Conservation (phyloP, 2,329 filamentous ascomycete species). For the Diaporthe vexans region DNA sequence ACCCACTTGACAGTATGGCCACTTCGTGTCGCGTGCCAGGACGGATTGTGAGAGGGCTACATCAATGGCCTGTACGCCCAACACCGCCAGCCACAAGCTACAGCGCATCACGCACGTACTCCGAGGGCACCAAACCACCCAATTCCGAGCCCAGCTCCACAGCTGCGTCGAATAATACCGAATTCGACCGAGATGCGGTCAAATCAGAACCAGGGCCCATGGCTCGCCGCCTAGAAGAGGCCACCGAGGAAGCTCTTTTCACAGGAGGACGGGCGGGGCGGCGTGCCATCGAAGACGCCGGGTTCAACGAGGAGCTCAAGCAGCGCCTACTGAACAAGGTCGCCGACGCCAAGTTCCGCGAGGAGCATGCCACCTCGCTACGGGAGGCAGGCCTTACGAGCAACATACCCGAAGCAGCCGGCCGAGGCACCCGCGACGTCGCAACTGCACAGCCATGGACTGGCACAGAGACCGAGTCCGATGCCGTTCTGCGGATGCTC, state of each 20-base stretch:
- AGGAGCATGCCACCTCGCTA: conserved; percentile 64
- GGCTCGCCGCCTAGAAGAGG: conserved; percentile 70
- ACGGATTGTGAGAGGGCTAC: conserved; percentile 19
- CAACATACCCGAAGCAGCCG: conserved; percentile 67
- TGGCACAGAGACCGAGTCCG: conserved; percentile 80
- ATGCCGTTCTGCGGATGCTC: conserved; percentile 87
- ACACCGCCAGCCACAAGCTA: no score
- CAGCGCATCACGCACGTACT: conserved; percentile 27
- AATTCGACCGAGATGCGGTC: background rate
- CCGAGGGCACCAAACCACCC: conserved; percentile 6
- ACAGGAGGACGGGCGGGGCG: conserved; percentile 72
- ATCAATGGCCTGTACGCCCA: background rate
- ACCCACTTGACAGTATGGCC: conserved; percentile 25
- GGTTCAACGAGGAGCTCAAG: conserved; percentile 75
- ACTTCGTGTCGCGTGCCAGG: conserved; percentile 25
- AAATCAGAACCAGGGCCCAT: conserved; percentile 59
- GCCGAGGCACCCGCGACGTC: conserved; percentile 76
- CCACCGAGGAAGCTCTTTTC: conserved; percentile 73
- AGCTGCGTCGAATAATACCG: background rate
- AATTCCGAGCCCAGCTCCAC: background rate
- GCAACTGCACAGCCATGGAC: conserved; percentile 82
- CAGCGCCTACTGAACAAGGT: conserved; percentile 69
- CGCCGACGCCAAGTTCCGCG: conserved; percentile 67
- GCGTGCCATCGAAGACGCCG: conserved; percentile 71
- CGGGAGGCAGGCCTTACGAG: conserved; percentile 57